Evolutionary conservation across 352 stramenopile species (phyloP), one percentile per base, ranked within the genome.

Genomic region (Globisporangium sylvaticum): DNA sequence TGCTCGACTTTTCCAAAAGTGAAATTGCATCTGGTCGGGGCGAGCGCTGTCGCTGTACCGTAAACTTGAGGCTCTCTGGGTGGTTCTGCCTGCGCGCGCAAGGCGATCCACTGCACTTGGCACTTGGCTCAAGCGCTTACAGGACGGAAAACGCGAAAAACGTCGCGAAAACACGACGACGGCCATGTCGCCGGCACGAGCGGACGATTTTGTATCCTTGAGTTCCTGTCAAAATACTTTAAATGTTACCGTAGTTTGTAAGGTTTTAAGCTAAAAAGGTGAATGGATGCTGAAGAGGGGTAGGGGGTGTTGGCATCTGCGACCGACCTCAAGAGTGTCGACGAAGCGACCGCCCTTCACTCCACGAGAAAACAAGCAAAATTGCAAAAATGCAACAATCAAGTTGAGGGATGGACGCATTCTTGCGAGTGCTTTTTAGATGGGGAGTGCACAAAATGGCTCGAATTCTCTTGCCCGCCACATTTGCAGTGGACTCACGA

Each of bases 151-250:
- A n/a, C 53, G 53, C 42, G 42, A 48, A 48, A 48, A 48, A 48
- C 42, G 42, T 48, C 42, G 42, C 53, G 53, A 58, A 58, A 58
- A 58, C 52, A 58, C 24, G 53, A 37, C 18, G 15, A 2, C 4
- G 25, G 34, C 58, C 39, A 22, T 64, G 58, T 64, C 58, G 39
- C 15, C 32, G 58, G 25, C 58, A 39, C 58, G 32, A 64, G 24
- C 15, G 15, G 58, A 64, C 58, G 58, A 48, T 37, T 64, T 18
- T 64, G 58, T 55, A 64, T 48, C 58, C 39, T 34, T 62, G 22
- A n/a, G n/a, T n/a, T n/a, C n/a, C n/a, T n/a, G 31, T 10, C 31
- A 10, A 34, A 62, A 34, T 62, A 14, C 56, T 52, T 12, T 52
- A 4, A 34, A 34, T 34, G 9, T 0, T 1, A 34, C 31, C 31